Base-by-base conservation (phyloP, 23 red algal species). In the Pyropia haitanensis region DNA sequence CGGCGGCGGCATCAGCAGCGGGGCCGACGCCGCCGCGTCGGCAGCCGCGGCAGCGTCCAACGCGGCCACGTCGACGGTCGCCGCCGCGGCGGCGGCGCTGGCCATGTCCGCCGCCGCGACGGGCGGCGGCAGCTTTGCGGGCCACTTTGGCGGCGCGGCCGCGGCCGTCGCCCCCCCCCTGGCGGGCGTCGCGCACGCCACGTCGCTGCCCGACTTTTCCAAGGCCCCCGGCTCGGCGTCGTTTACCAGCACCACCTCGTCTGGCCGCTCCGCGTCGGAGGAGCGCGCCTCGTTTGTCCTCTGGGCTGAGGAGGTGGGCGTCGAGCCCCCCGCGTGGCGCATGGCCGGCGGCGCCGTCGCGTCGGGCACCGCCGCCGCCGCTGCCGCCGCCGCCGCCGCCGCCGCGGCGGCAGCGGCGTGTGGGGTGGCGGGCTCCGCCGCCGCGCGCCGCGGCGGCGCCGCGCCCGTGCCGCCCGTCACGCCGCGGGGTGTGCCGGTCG, bases 301-400 rank as follows among this genome's bases (percentile, higher is more conserved):
- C 28, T 87, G 81, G 81, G 81, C 71, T 4, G 71, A 87, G 18
- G 71, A 76, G 27, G 68, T 75, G 8, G 81, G 81, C 62, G 76
- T 87, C 22, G 81, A 87, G 19, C 81, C 81, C 12, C 81, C 81
- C 25, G 64, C 81, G 24, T 87, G 81, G 81, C 81, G 81, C 31
- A 53, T 72, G 9, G 63, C 51, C 18, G 79, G 68, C 6, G 7
- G 3, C 21, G 55, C 12, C 19, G 55, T 1, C 21, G 21, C 4
- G 6, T 3, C 12, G 12, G 55, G 21, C 25, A 7, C 53, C 2
- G 21, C 4, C 25, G 5, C 25, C 2, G 18, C 18, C 3, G 53
- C 18, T 18, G 25, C 25, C 7, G 55, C 19, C 55, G 55, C 55
- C 25, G 55, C 21, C 6, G 55, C 19, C 19, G 55, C 55, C 55